These are phyloP conservation scores for Corrigiola litoralis DNA, from an alignment of 179 eudicot species.

Conservation along the genomic window DNA sequence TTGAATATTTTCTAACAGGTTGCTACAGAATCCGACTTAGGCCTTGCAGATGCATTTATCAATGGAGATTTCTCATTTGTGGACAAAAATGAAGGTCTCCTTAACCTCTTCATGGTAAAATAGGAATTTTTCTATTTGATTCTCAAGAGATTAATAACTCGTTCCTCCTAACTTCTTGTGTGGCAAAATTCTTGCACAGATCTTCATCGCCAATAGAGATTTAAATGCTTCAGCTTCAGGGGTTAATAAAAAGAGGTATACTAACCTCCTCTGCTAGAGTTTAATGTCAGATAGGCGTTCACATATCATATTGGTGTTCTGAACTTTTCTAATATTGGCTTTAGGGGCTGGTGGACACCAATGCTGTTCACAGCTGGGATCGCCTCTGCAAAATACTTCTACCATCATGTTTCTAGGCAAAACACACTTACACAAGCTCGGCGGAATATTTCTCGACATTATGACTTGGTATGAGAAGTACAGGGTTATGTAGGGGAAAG, in stretches of 20 bases:
- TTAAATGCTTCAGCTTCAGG: slow-evolving; percentile 31
- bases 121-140: background rate
- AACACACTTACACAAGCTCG: slow-evolving; percentile 93
- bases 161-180: background rate
- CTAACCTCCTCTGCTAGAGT: background rate
- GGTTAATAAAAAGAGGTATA: slow-evolving; percentile 46
- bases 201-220: slow-evolving; percentile 67
- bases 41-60: slow-evolving; percentile 96
- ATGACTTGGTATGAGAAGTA: slow-evolving; percentile 69
- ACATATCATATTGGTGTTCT: too few relatives aligned
- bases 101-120: slow-evolving; percentile 75
- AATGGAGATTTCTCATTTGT: slow-evolving; percentile 87
- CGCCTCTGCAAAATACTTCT: slow-evolving; percentile 81
- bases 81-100: slow-evolving; percentile 76
- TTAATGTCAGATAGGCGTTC: background rate
- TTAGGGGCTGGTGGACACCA: slow-evolving; percentile 98
- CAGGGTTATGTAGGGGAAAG: background rate
- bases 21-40: slow-evolving; percentile 84
- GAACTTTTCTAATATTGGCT: background rate
- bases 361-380: slow-evolving; percentile 71
- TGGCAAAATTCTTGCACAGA: slow-evolving; percentile 33
- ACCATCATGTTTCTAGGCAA: slow-evolving; percentile 53
- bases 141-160: background rate
- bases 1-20: slow-evolving; percentile 40
- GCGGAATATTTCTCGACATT: slow-evolving; percentile 85